Percentiles rank a stretch among this genome's conserved stretches.
Evolutionary conservation across 257 asterid species (phyloP).

Genomic region (Rubia yunnanensis): DNA sequence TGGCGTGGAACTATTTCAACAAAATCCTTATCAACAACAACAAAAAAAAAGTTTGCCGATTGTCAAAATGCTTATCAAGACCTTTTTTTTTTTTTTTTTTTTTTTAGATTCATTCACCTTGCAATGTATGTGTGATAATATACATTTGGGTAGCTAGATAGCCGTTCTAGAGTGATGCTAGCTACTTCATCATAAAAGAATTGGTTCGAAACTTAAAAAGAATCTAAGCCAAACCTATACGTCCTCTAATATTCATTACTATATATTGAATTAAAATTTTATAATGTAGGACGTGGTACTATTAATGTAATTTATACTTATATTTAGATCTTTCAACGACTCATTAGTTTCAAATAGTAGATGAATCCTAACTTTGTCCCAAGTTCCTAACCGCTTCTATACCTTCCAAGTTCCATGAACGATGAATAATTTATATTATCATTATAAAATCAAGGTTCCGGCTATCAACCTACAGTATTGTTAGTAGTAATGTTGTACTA

Average conservation of each 20-base stretch:
- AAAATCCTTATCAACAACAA: too few relatives aligned
- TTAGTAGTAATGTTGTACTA: too few relatives aligned
- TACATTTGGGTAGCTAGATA: background rate
- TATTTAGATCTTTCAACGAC: background rate
- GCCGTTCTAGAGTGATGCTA: background rate
- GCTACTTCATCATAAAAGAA: background rate
- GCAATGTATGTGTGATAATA: background rate
- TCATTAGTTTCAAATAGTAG: too few relatives aligned
- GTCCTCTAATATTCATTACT: background rate
- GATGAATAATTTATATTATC: background rate
- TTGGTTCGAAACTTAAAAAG: background rate
- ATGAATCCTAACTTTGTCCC: slow-evolving; percentile 16
- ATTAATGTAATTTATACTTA: too few relatives aligned
- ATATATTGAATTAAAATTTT: too few relatives aligned
- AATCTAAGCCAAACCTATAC: background rate
- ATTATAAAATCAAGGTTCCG: background rate
- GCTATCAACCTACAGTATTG: background rate
- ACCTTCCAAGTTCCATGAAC: background rate
- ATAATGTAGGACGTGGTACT: background rate
- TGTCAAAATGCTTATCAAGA: background rate
- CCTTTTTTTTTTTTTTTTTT: background rate
- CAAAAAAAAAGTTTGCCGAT: too few relatives aligned
- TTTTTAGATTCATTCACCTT: background rate
- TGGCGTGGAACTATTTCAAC: too few relatives aligned
- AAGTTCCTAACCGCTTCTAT: slow-evolving; percentile 14